Evolutionary conservation across 1,284 basidiomycete species (phyloP), one percentile per base, ranked within the genome.

Genomic region (Ceratobasidium sp.): DNA sequence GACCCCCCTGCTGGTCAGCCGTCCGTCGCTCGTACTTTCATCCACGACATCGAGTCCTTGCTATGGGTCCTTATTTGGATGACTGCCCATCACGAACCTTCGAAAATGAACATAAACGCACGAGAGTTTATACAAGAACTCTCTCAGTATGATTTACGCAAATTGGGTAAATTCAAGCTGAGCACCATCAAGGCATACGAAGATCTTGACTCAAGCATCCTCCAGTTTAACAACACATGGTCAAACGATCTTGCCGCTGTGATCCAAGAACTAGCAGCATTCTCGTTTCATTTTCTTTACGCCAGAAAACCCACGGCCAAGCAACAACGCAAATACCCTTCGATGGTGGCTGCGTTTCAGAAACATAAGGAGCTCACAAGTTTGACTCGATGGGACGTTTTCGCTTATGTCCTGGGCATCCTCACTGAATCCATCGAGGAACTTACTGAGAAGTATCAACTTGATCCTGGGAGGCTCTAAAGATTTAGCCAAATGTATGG

Each of bases 61-160:
- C 10, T 66, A 8, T 66, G 65, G 65, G 65, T 66, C 18, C 65
- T 66, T 35, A 41, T 66, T 3, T 66, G 65, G 65, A 18, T 66
- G 38, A 44, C 48, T 2, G 44, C 44, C 16, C 44, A 48, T 30
- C n/a, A 66, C 8, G 12, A 66, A 30, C 65, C 65, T 27, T n/a
- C 20, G 0, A 18, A 38, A 41, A 44, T 64, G 35, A 44, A 35
- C 38, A 33, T 18, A 20, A 23, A n/a, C 8, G 65, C 65, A 10
- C 20, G 23, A 2, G 30, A 67, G 16, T 30, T 67, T 7, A 23
- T 50, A 6, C 44, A 23, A 16, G 3, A 7, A 1, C 44, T 67
- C 20, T 50, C 65, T 1, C 23, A 67, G 18, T 8, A 16, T 46
- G 30, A 67, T 14, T 41, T 67, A n/a, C 4, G 20, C 14, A 33